Conservation (phyloP, 2,329 filamentous ascomycete genomes). For the Davidsoniella australis region DNA sequence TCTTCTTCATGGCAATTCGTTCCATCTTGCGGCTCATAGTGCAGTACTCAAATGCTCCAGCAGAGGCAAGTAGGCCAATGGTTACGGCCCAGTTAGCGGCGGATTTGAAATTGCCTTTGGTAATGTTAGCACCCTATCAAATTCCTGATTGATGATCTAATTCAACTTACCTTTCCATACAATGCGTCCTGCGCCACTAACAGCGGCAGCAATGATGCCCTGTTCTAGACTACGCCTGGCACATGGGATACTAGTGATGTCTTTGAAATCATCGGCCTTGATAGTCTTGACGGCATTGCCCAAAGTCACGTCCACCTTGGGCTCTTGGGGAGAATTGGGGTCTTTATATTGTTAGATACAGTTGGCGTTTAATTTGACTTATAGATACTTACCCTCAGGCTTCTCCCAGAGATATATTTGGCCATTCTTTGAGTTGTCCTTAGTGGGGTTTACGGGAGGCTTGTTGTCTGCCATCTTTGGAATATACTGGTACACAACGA, state of each 20-base stretch:
- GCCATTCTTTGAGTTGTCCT: constrained; percentile 1
- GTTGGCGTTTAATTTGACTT: background rate
- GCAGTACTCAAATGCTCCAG: constrained; percentile 70
- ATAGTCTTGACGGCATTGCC: constrained; percentile 49
- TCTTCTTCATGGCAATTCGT: constrained; percentile 66
- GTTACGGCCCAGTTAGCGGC: constrained; percentile 78
- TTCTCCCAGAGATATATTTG: constrained; percentile 9
- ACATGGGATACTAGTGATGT: constrained; percentile 66
- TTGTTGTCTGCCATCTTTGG: constrained; percentile 5
- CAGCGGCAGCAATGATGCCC: constrained; percentile 67
- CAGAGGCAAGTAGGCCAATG: constrained; percentile 51
- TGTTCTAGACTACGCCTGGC: constrained; percentile 66
- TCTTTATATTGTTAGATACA: background rate
- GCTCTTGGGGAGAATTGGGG: background rate
- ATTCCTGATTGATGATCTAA: background rate
- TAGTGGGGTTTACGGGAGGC: background rate
- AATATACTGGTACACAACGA: background rate
- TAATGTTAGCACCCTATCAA: background rate
- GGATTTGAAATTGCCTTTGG: constrained; percentile 39
- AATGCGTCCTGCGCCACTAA: constrained; percentile 54
- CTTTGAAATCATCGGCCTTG: constrained; percentile 49
- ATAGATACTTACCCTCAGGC: constrained; percentile 2
- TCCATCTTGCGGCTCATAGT: constrained; percentile 58
- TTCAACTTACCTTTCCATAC: constrained; percentile 51
- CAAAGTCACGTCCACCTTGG: constrained; percentile 20